Percentiles rank a stretch among this genome's conserved stretches.
Conservation (phyloP, 441 rosid species). For the Gossypium aridum region DNA sequence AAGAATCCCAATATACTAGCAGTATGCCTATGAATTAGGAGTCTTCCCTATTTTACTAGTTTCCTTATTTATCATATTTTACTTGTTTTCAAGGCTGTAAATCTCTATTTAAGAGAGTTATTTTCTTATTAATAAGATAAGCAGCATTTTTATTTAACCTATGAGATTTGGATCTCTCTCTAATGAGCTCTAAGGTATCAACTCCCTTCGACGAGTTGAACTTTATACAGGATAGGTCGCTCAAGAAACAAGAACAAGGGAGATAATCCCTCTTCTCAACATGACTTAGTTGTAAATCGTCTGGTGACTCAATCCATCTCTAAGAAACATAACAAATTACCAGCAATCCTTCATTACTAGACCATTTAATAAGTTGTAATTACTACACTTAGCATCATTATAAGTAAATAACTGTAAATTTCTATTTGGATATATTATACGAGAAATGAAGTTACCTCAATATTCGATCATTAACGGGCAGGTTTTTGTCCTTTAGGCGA, state of each 20-base stretch:
- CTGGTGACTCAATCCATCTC: background rate
- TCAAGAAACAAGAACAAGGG: background rate
- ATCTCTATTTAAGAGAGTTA: background rate
- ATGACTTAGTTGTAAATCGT: background rate
- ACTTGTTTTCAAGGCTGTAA: background rate
- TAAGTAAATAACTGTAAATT: conserved; percentile 1
- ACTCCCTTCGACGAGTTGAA: background rate
- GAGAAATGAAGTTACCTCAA: conserved; percentile 48
- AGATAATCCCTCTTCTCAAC: background rate
- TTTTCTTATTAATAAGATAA: background rate
- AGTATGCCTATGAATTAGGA: background rate
- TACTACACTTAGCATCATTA: background rate
- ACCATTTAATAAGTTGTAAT: background rate
- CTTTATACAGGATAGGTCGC: background rate
- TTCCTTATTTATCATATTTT: background rate
- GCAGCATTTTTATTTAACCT: background rate
- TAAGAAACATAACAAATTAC: background rate
- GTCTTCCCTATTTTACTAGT: background rate
- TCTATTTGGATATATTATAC: conserved; percentile 4
- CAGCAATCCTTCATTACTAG: background rate
- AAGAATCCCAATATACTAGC: background rate
- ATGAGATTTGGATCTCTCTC: background rate
- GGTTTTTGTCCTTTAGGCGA: conserved; percentile 81
- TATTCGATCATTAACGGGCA: conserved; percentile 71
- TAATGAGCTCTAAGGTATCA: background rate